phyloP scores from a whole-genome alignment of 2,329 filamentous ascomycete genomes.

The Neocucurbitaria cava region DNA sequence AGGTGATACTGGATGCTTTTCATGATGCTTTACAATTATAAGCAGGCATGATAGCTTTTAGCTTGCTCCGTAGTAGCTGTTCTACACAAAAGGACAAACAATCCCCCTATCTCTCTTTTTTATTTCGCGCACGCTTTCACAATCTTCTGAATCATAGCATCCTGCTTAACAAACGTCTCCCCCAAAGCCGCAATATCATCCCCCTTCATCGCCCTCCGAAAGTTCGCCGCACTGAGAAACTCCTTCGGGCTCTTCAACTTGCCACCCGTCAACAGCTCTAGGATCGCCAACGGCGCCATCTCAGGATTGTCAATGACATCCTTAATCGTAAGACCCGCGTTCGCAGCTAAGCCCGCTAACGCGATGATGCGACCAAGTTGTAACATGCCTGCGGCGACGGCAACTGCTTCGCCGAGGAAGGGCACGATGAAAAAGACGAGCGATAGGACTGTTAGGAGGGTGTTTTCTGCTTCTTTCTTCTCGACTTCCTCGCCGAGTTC shows the following conservation, averaged over 20 bases:
- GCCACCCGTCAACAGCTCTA: conserved; percentile 1
- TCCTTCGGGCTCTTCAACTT: background rate
- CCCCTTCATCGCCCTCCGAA: background rate
- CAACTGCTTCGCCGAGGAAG: conserved; percentile 5
- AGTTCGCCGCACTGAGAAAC: background rate
- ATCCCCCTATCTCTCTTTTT: too few relatives aligned
- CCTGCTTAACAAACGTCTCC: background rate
- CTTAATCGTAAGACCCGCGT: conserved; percentile 1
- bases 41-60: too few relatives aligned
- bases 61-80: too few relatives aligned
- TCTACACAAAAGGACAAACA: too few relatives aligned
- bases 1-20: too few relatives aligned
- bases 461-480: conserved; percentile 7
- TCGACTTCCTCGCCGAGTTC: conserved; percentile 8
- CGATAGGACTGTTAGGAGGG: conserved; percentile 5
- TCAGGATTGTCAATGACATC: conserved; percentile 6
- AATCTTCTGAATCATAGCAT: background rate
- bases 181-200: background rate
- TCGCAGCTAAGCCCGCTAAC: background rate
- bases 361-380: background rate
- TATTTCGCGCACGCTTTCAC: background rate
- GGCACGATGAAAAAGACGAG: conserved; percentile 9
- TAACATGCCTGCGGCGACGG: background rate
- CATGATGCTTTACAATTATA: too few relatives aligned
- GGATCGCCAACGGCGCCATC: conserved; percentile 6